phyloP scores from a whole-genome alignment of 768 basidiomycete species.

The Lactarius psammicola region DNA sequence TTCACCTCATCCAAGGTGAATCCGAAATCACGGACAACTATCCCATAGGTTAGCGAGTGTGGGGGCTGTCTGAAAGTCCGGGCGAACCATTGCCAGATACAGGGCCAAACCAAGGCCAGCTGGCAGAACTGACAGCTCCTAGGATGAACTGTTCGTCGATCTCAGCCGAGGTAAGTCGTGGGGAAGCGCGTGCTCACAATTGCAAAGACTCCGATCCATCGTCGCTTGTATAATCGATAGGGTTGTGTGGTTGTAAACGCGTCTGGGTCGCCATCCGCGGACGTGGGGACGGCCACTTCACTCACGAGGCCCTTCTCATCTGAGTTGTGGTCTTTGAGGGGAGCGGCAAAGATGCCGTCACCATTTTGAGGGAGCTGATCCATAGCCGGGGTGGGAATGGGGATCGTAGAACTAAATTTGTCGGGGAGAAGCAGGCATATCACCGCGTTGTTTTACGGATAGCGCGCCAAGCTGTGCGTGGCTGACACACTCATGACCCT shows the following conservation, averaged over 20 bases:
- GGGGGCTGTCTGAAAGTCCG: background rate
- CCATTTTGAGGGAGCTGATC: background rate
- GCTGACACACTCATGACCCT: background rate
- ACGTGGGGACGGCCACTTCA: background rate
- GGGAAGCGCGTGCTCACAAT: conserved; percentile 44
- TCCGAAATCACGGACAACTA: conserved; percentile 62
- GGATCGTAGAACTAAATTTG: background rate
- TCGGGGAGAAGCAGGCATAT: background rate
- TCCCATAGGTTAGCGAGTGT: background rate
- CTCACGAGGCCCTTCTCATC: background rate
- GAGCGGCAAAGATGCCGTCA: background rate
- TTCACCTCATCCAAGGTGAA: conserved; percentile 71
- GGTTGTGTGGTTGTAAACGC: background rate
- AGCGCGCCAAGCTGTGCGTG: too few relatives aligned
- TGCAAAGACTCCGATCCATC: conserved; percentile 64
- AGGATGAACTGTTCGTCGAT: conserved; percentile 50
- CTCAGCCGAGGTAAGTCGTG: background rate
- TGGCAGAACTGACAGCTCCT: conserved; percentile 58
- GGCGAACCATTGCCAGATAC: conserved; percentile 64
- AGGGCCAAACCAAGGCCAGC: conserved; percentile 83
- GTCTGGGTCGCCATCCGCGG: background rate
- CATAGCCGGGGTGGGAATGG: background rate
- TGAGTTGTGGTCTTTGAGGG: background rate
- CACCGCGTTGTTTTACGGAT: too few relatives aligned
- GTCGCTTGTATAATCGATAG: conserved; percentile 67